Evolutionary conservation across 2,329 filamentous ascomycete genomes (phyloP).

Genomic region (Scortechinia acanthostroma): DNA sequence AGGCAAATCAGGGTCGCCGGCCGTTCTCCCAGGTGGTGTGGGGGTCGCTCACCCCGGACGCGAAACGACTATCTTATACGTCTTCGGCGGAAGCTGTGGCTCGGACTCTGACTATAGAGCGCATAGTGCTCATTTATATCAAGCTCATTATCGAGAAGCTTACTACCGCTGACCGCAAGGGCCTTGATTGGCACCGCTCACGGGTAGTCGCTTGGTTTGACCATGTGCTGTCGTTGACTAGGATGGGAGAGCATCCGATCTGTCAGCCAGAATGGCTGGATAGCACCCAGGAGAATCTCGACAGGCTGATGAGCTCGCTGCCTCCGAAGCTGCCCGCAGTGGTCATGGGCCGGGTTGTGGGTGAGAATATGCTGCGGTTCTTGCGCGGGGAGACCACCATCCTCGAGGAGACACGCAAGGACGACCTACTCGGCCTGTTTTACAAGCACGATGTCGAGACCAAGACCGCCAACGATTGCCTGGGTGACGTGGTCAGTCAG

Average conservation of each 20-base stretch:
- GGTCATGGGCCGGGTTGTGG: conserved; percentile 15
- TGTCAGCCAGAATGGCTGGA: conserved; percentile 6
- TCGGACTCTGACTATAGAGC: not conserved
- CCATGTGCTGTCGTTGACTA: conserved; percentile 4
- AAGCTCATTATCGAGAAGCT: not conserved
- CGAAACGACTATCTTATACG: conserved; percentile 6
- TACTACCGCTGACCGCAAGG: too few relatives aligned
- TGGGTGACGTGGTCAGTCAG: conserved; percentile 16
- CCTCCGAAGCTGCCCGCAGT: too few relatives aligned
- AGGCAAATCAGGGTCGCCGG: conserved; percentile 3
- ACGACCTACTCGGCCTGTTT: conserved; percentile 23
- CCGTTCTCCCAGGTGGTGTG: conserved; percentile 6
- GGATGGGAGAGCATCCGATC: conserved; percentile 6
- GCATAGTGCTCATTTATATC: not conserved
- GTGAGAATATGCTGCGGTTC: conserved; percentile 20
- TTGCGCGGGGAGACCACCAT: conserved; percentile 21
- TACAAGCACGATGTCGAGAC: conserved; percentile 25
- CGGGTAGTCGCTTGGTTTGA: too few relatives aligned
- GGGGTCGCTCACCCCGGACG: conserved; percentile 5
- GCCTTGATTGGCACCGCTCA: too few relatives aligned
- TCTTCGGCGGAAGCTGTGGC: conserved; percentile 6
- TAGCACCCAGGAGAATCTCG: conserved; percentile 5
- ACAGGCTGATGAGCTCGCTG: too few relatives aligned
- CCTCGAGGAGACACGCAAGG: conserved; percentile 23
- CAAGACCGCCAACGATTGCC: too few relatives aligned